Evolutionary conservation across 78 protist genomes (phyloP), one percentile per base, ranked within the genome.

Genomic region (Emiliania huxleyi): DNA sequence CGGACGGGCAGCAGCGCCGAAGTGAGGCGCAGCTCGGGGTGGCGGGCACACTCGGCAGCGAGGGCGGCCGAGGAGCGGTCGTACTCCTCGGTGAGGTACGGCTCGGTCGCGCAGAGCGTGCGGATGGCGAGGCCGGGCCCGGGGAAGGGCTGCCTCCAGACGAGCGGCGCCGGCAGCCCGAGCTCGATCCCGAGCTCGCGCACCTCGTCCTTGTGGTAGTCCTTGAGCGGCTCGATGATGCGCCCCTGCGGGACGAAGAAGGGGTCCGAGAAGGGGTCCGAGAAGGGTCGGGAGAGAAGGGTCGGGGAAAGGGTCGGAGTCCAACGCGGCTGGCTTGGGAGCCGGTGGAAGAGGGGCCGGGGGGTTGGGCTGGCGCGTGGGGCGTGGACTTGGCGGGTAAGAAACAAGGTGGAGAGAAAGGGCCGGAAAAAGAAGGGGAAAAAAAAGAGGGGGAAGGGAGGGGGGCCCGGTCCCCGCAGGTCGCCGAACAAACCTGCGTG

Each of bases 101-200:
- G 97, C 71, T 92, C 56, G 25, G 87, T 95, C 0, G 98, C 49
- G 94, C 99, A 96, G 44, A 98, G 69, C 44, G 96, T 94, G 52
- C 99, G 97, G 87, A 98, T 96, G 23, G 98, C 98, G 5, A 98
- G 94, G 46, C 99, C 99, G 18, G 99, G 99, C 1, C 99, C 99
- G 1, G 99, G 99, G 96, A 98, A 98, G 25, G 99, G 99, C 92
- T 98, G 99, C 1, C 99, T 92, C 98, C 95, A 93, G 40, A 98
- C 98, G 49, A 98, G 94, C 0, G 90, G 92, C 21, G 95, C 90
- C 21, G 98, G 95, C 22, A 98, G 95, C 33, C 99, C 99, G 22
- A 98, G 94, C 35, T 38, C 43, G 40, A 49, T 52, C 22, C 99
- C 99, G 12, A 98, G 95, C 56, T 94, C 96, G 33, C 99, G 93